phyloP scores from a whole-genome alignment of 2,329 filamentous ascomycete genomes.

The Penicillium brasilianum region DNA sequence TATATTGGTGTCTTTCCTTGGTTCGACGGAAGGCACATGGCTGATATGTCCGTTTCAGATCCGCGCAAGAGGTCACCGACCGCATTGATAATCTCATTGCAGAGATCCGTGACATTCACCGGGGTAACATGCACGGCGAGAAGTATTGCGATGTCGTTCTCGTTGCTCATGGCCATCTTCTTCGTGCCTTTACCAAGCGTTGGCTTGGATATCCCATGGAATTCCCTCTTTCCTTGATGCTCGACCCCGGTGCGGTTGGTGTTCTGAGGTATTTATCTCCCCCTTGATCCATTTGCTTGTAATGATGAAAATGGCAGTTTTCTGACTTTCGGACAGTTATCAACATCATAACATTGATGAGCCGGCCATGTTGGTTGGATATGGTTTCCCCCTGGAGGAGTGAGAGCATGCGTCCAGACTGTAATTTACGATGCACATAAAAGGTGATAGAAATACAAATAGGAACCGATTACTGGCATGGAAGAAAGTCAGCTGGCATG shows the following conservation, averaged over 20 bases:
- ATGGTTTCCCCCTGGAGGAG: slow-evolving; percentile 41
- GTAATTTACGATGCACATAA: background rate
- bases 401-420: background rate
- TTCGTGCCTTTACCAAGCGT: slow-evolving; percentile 54
- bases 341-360: slow-evolving; percentile 46
- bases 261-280: slow-evolving; percentile 43
- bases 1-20: background rate
- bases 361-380: slow-evolving; percentile 50
- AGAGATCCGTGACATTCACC: slow-evolving; percentile 49
- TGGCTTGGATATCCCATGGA: slow-evolving; percentile 52
- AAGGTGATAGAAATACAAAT: background rate
- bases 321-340: slow-evolving; percentile 32
- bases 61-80: slow-evolving; percentile 44
- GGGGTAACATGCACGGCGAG: slow-evolving; percentile 47
- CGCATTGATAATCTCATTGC: slow-evolving; percentile 51
- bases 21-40: background rate
- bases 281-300: background rate
- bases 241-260: slow-evolving; percentile 51
- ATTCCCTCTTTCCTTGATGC: slow-evolving; percentile 50
- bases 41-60: slow-evolving; percentile 28
- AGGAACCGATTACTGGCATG: no score
- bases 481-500: no score
- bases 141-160: slow-evolving; percentile 45
- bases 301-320: background rate
- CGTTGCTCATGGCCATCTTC: slow-evolving; percentile 52